Conservation (phyloP, 2,329 filamentous ascomycete genomes). For the Elsinoe batatas region DNA sequence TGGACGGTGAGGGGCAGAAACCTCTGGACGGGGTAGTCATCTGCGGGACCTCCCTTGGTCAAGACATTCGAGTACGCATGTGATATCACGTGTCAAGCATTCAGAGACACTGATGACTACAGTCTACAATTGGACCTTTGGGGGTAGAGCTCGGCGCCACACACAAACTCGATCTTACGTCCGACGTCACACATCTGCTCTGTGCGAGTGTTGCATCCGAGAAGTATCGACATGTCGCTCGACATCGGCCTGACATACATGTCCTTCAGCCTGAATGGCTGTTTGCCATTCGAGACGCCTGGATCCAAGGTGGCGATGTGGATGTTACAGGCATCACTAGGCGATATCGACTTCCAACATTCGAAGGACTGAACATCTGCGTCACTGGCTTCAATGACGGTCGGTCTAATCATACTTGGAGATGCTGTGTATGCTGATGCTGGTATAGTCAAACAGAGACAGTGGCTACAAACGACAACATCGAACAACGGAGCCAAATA, state of each 20-base stretch:
- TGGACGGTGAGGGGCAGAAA: slow-evolving; percentile 30
- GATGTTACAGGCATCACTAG: slow-evolving; percentile 61
- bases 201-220: slow-evolving; percentile 81
- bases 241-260: slow-evolving; percentile 74
- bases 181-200: slow-evolving; percentile 87
- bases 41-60: slow-evolving; percentile 26
- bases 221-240: slow-evolving; percentile 93
- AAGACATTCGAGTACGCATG: slow-evolving; percentile 26
- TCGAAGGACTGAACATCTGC: slow-evolving; percentile 55
- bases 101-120: background rate
- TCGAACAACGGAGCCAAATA: slow-evolving; percentile 68
- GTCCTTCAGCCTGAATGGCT: slow-evolving; percentile 79
- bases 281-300: slow-evolving; percentile 64
- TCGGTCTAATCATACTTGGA: slow-evolving; percentile 26
- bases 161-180: slow-evolving; percentile 88
- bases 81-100: background rate
- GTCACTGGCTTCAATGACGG: slow-evolving; percentile 61
- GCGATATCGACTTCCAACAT: slow-evolving; percentile 53
- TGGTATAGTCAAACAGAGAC: slow-evolving; percentile 50
- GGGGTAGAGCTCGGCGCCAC: slow-evolving; percentile 74
- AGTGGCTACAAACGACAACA: slow-evolving; percentile 59
- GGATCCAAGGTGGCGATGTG: slow-evolving; percentile 70
- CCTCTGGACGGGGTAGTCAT: slow-evolving; percentile 45
- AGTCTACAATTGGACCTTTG: slow-evolving; percentile 39
- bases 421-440: background rate